phyloP scores from a whole-genome alignment of 176 grass and related monocot genomes.

The Cenchrus purpureus region DNA sequence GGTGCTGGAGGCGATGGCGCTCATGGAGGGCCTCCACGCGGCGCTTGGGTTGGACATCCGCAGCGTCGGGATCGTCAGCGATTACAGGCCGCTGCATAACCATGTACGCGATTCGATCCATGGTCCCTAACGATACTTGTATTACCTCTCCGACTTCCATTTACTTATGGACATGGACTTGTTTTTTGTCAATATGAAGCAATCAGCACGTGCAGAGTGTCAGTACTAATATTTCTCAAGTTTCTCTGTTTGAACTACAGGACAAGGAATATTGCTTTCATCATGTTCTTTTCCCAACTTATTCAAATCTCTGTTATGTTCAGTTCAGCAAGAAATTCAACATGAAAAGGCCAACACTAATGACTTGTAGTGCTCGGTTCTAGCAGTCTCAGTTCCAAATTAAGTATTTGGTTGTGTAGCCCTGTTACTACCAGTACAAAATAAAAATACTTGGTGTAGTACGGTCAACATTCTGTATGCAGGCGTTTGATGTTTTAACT shows the following conservation, averaged over 20 bases:
- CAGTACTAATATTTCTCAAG: too few species aligned
- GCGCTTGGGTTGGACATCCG: constrained; percentile 57
- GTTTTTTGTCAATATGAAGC: background rate
- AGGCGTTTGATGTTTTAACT: background rate
- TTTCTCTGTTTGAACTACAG: too few species aligned
- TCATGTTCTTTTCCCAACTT: too few species aligned
- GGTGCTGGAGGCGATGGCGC: constrained; percentile 60
- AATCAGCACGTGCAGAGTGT: too few species aligned
- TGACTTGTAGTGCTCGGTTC: too few species aligned
- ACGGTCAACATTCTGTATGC: background rate
- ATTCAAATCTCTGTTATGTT: too few species aligned
- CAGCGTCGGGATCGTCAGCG: constrained; percentile 47
- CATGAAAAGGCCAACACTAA: too few species aligned
- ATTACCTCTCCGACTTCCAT: background rate
- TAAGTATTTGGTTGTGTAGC: background rate
- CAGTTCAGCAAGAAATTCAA: too few species aligned
- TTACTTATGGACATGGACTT: background rate
- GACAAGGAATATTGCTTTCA: too few species aligned
- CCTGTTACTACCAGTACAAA: too few species aligned
- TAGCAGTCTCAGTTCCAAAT: background rate
- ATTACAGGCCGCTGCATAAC: constrained; percentile 56
- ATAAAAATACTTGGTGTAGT: background rate
- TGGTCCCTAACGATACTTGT: too few species aligned
- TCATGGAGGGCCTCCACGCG: constrained; percentile 67
- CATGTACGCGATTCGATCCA: constrained; percentile 41